Evolutionary conservation across 352 stramenopile species (phyloP), one percentile per base, ranked within the genome.

Genomic region (Peronosclerospora sorghi): DNA sequence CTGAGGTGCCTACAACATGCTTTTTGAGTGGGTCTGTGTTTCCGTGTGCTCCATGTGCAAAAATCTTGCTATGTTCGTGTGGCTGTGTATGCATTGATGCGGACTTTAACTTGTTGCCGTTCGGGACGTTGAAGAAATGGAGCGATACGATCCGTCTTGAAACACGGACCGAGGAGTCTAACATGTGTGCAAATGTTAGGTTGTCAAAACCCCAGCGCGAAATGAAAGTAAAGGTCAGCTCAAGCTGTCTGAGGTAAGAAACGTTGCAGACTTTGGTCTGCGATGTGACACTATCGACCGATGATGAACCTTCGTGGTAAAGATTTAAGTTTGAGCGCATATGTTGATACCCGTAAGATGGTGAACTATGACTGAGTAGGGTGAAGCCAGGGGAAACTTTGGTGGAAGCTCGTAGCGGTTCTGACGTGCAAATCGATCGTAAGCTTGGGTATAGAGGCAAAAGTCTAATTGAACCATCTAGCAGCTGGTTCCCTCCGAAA

Each of bases 391-490:
- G 42, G 42, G 41, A 48, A 48, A 48, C 41, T 48, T 30, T 48
- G 41, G 41, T 48, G 41, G 41, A 48, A 48, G 32, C 41, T 78
- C 62, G 75, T 83, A 89, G 72, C 63, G 67, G 80, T 91, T 85
- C 65, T 88, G 76, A 89, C 79, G 72, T 89, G 79, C 76, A 92
- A 89, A 89, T 92, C 68, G 60, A 89, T 90, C 71, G 70, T 86
- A 80, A 84, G 89, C 76, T 77, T 88, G 75, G 64, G 80, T 85
- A 90, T 89, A 26, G 21, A 6, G 21, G 21, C 21, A 6, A 26
- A 26, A 26, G 21, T 7, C 21, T 26, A 26, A 26, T 26, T 6
- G 21, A 26, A 26, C 21, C 21, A 26, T 26, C 21, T 26, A 26
- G 6, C 6, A 26, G 21, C 21, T 26, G 21, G 21, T 26, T 26